Conservation (phyloP, 106 monocot genomes). For the Acanthochlamys bracteata region DNA sequence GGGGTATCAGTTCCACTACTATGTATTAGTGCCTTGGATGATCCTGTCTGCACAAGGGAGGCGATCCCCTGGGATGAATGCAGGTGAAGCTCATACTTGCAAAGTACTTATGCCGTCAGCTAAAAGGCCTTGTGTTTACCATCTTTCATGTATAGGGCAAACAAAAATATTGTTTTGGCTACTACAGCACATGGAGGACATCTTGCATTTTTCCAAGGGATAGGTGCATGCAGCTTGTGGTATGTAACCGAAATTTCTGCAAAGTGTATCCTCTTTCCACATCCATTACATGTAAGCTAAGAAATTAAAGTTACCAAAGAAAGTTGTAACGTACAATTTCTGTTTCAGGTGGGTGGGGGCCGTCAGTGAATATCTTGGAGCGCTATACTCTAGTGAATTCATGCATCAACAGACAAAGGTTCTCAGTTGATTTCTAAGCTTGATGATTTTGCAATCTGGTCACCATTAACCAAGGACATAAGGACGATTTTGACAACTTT, state of each 20-base stretch:
- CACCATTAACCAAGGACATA: no score
- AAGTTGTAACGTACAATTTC: not conserved
- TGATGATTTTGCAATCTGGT: no score
- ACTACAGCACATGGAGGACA: slow-evolving; percentile 85
- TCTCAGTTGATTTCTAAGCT: not conserved
- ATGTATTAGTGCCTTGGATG: slow-evolving; percentile 87
- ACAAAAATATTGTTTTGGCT: slow-evolving; percentile 85
- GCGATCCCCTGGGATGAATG: slow-evolving; percentile 99
- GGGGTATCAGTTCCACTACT: slow-evolving; percentile 69
- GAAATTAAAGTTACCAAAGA: no score
- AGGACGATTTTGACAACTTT: no score
- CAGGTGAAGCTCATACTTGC: slow-evolving; percentile 28
- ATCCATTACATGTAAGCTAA: no score
- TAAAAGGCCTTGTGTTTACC: not conserved
- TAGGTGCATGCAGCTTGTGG: slow-evolving; percentile 68
- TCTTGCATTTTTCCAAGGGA: slow-evolving; percentile 84
- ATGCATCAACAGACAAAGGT: slow-evolving; percentile 66
- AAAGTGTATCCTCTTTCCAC: no score
- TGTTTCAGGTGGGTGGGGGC: slow-evolving; percentile 84
- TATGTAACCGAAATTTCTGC: no score
- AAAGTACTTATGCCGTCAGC: not conserved
- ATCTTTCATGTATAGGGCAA: slow-evolving; percentile 40
- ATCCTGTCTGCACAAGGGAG: slow-evolving; percentile 91
- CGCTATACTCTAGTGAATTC: slow-evolving; percentile 43
- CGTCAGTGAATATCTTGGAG: slow-evolving; percentile 58